A percentile compares a stretch with the other conserved stretches of the same genome.
Evolutionary conservation across 2,329 filamentous ascomycete species (phyloP).

Genomic region (Beauveria scarabaeidicola): DNA sequence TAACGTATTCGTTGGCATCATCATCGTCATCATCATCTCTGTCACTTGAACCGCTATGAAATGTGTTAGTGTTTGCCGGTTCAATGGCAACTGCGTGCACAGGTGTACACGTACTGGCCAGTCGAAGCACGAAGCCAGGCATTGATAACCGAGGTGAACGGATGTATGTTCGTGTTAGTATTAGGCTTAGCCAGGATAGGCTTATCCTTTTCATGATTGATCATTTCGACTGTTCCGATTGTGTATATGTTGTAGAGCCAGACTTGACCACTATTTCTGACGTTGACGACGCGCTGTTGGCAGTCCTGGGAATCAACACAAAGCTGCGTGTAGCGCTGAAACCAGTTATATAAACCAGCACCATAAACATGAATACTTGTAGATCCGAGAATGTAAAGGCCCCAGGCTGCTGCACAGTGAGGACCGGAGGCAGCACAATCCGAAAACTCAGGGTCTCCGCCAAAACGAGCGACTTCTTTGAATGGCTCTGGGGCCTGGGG

Average conservation of each 20-base stretch:
- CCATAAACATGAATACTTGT: slow-evolving; percentile 15
- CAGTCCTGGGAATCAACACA: slow-evolving; percentile 17
- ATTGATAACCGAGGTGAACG: slow-evolving; percentile 11
- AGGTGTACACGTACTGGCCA: slow-evolving; percentile 6
- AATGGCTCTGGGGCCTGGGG: neutral
- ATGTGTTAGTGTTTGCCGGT: neutral
- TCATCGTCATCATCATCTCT: neutral
- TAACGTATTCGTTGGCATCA: neutral
- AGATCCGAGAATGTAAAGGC: slow-evolving; percentile 10
- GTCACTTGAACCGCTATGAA: neutral
- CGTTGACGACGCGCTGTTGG: slow-evolving; percentile 10
- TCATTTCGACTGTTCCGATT: slow-evolving; percentile 12
- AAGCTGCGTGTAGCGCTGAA: slow-evolving; percentile 15
- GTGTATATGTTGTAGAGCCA: slow-evolving; percentile 14
- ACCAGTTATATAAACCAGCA: slow-evolving; percentile 20
- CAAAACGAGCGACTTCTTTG: neutral
- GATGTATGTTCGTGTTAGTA: slow-evolving; percentile 11
- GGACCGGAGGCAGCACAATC: slow-evolving; percentile 1
- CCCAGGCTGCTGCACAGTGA: slow-evolving; percentile 16
- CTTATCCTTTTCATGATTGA: neutral
- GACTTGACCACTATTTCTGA: slow-evolving; percentile 6
- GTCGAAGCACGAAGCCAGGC: slow-evolving; percentile 11
- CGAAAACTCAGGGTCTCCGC: slow-evolving; percentile 1
- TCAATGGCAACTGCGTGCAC: neutral
- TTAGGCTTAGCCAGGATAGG: slow-evolving; percentile 12